Conservation (phyloP, 805 yeast species). For the Saturnispora sanitii region DNA sequence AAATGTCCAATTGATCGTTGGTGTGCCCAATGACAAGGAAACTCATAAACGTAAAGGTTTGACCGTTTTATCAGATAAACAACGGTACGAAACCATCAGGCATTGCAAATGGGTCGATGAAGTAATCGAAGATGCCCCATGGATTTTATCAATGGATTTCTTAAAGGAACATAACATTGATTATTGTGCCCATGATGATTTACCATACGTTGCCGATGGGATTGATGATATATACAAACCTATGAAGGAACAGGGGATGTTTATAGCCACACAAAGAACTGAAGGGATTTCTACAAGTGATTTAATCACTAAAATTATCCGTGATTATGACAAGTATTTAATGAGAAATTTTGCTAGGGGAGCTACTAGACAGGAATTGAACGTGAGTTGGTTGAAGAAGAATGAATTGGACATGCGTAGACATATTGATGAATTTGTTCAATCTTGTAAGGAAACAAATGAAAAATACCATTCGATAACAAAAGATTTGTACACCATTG, state of each 20-base stretch:
- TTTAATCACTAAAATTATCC: constrained; percentile 86
- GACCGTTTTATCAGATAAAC: constrained; percentile 81
- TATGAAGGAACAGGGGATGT: constrained; percentile 82
- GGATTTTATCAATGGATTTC: constrained; percentile 85
- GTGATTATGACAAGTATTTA: constrained; percentile 92
- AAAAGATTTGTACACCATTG: constrained; percentile 75
- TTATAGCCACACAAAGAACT: constrained; percentile 89
- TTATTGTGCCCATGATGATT: constrained; percentile 95
- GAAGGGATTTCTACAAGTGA: constrained; percentile 95
- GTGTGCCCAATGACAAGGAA: constrained; percentile 81
- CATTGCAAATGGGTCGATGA: constrained; percentile 99
- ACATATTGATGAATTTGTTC: constrained; percentile 79
- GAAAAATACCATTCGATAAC: constrained; percentile 60
- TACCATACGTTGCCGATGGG: constrained; percentile 87
- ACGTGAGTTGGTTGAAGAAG: constrained; percentile 95
- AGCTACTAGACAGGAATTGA: constrained; percentile 90
- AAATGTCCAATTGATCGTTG: constrained; percentile 78
- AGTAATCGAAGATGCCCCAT: constrained; percentile 88
- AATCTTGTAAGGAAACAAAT: constrained; percentile 73
- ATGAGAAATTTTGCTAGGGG: constrained; percentile 98
- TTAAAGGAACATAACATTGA: constrained; percentile 73
- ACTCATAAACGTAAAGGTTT: constrained; percentile 90
- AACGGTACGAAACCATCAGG: constrained; percentile 79
- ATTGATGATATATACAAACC: constrained; percentile 89
- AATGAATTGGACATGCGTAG: constrained; percentile 91